phyloP scores from a whole-genome alignment of 208 protist genomes.

The Acanthamoeba lugdunensis region DNA sequence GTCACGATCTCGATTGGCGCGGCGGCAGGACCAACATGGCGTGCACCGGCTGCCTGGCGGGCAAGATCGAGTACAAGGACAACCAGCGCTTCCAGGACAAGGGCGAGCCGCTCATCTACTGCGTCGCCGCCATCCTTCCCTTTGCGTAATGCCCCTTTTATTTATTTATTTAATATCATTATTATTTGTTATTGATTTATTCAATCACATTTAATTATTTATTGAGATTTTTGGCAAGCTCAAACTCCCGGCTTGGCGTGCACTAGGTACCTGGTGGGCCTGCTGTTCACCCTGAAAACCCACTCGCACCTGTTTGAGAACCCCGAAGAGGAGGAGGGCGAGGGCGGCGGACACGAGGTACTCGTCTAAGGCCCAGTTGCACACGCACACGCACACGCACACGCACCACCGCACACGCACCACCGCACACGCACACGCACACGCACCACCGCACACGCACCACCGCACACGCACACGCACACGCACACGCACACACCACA shows the following conservation, averaged over 20 bases:
- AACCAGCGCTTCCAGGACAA: not conserved
- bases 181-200: too few species aligned
- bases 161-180: too few species aligned
- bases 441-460: not conserved
- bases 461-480: not conserved
- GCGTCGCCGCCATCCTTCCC: conserved; percentile 78
- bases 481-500: not conserved
- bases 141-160: conserved; percentile 77
- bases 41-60: not conserved
- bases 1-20: too few species aligned
- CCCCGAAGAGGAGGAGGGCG: conserved; percentile 66
- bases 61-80: conserved; percentile 10
- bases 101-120: conserved; percentile 79
- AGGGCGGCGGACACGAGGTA: conserved; percentile 33
- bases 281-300: conserved; percentile 87
- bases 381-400: too few species aligned
- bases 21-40: not conserved
- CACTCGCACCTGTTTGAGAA: conserved; percentile 82
- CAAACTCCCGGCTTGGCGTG: too few species aligned
- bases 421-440: not conserved
- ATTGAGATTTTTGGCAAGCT: too few species aligned
- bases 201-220: too few species aligned
- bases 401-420: not conserved
- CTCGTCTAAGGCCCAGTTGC: too few species aligned
- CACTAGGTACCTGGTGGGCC: conserved; percentile 83